Base-by-base conservation (phyloP, 139 green algal genomes). In the Raphidocelis subcapitata region DNA sequence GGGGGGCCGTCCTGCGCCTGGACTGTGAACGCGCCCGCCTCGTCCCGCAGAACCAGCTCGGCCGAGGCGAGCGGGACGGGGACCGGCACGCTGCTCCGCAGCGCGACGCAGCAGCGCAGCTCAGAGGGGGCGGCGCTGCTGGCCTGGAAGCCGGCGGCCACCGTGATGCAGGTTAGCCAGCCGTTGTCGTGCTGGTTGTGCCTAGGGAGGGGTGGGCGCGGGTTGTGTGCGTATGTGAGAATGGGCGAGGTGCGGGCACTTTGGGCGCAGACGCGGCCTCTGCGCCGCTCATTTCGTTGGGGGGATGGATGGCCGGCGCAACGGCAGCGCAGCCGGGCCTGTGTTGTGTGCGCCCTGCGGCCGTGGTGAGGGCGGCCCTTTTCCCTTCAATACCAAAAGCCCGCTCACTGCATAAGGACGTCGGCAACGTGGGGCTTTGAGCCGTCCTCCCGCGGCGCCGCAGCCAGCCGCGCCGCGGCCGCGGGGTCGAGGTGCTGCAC, bases 161-260 rank as follows among this genome's bases (percentile, higher is more conserved):
- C 62, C 10, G 68, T 59, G 0, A 87, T 1, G 37, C 74, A 76
- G 37, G 75, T 75, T 68, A 75, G 81, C 82, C 82, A 87, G 26
- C 82, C 82, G 47, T 69, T 83, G 62, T 87, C 82, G 64, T 85
- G 74, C 55, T 74, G 76, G 23, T 67, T 29, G 67, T 75, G 56
- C 72, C 72, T 77, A 60, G 41, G 41, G 41, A 8, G 41, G 8
- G 8, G 41, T 49, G 8, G 8, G 12, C 8, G 12, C 8, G 12
- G 41, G 41, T 8, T 8, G 8, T 12, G 41, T 49, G 41, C 8
- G 41, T n/a, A n/a, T n/a, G n/a, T n/a, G n/a, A n/a, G n/a, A n/a
- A n/a, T n/a, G n/a, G n/a, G n/a, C n/a, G n/a, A n/a, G n/a, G n/a
- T n/a, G n/a, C n/a, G n/a, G n/a, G n/a, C n/a, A n/a, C n/a, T n/a